Evolutionary conservation across 1,139 yeast species (phyloP), one percentile per base, ranked within the genome.

Genomic region (Saccharomyces pastorianus): DNA sequence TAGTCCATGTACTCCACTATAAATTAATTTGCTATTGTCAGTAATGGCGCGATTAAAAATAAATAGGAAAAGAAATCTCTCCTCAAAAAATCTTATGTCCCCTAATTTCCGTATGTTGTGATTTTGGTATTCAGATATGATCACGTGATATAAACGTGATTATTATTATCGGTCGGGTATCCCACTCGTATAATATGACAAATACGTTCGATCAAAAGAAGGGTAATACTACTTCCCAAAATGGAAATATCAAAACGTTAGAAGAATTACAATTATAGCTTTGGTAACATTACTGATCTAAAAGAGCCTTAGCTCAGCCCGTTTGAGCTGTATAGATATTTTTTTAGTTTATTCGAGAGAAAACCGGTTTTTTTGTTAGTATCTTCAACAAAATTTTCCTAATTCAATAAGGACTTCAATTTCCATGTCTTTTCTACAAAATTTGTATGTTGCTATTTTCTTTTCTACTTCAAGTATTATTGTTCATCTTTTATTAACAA

Each of bases 361-460:
- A 9, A 29, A 4, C 13, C 13, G 32, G 13, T 13, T 29, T 9
- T 13, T 17, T 34, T 9, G 6, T 8, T 14, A 7, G 20, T 2
- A 34, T n/a, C 23, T 8, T 44, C 20, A 20, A 27, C 25, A 28
- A n/a, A 13, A 9, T 27, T 46, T 11, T n/a, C 32, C 11, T 6
- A 28, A 29, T 28, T 14, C 3, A 6, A 31, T 6, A 32, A 48
- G 20, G 32, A 53, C 17, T 34, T 14, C 42, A 34, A 17, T 7
- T 4, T 8, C 47, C n/a, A 65, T 64, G 69, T 63, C 68, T 2
- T 64, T 67, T 55, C 54, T 67, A 48, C 69, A 65, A 50, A 65
- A 64, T 51, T 64, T 66, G 66, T 63, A 64, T 55, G 66, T 59
- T 47, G 7, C 20, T 14, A 17, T 34, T 8, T 34, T 34, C 31